Percentiles rank a stretch among this genome's conserved stretches.
phyloP scores from a whole-genome alignment of 371 early-diverging fungal genomes.

The Lichtheimia ramosa region DNA sequence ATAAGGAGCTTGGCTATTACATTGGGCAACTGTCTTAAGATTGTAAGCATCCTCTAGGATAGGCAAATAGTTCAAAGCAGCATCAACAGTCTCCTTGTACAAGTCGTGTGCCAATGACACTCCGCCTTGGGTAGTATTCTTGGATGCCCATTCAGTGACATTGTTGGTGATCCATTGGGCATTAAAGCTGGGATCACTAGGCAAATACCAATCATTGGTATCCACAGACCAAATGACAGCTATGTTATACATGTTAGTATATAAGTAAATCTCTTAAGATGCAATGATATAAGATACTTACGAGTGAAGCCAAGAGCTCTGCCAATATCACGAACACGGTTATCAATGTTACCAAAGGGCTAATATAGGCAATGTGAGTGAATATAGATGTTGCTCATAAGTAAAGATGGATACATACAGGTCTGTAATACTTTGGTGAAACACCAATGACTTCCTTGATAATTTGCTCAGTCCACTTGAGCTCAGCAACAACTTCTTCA shows the following conservation, averaged over 20 bases:
- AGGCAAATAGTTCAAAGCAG: constrained; percentile 38
- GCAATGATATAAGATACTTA: constrained; percentile 6
- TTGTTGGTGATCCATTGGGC: constrained; percentile 35
- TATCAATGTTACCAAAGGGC: constrained; percentile 53
- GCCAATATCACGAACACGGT: constrained; percentile 52
- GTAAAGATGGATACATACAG: constrained; percentile 15
- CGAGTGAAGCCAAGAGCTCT: constrained; percentile 45
- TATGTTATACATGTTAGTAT: constrained; percentile 21
- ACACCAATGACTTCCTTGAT: constrained; percentile 64
- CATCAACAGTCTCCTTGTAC: constrained; percentile 36
- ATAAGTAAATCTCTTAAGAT: background rate
- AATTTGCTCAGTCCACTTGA: constrained; percentile 61
- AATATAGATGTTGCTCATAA: background rate
- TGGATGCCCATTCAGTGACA: constrained; percentile 39
- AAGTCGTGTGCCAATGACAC: constrained; percentile 47
- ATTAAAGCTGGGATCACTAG: constrained; percentile 12
- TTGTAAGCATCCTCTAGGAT: constrained; percentile 37
- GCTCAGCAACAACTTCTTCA: constrained; percentile 64
- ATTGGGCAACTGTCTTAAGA: constrained; percentile 42
- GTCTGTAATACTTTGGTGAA: constrained; percentile 62
- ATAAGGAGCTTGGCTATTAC: constrained; percentile 37
- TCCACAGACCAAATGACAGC: constrained; percentile 49
- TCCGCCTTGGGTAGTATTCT: constrained; percentile 31
- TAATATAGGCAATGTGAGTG: background rate
- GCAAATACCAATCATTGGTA: constrained; percentile 45